These are phyloP conservation scores for Trypanosoma conorhini DNA, from an alignment of 208 protist species.

Conservation along the genomic window DNA sequence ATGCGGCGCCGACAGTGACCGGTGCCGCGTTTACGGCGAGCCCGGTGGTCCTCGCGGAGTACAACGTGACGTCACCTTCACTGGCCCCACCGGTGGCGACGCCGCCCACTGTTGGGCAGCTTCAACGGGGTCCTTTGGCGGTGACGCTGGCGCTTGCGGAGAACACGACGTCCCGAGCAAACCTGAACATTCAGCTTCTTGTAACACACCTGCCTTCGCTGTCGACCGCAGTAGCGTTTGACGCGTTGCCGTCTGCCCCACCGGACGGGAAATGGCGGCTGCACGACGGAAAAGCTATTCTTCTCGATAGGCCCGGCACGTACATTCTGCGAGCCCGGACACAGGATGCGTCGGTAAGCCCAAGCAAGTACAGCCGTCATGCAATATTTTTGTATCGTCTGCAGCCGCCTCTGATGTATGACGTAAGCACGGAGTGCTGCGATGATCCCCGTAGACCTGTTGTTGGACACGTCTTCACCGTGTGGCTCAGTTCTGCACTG, in stretches of 20 bases:
- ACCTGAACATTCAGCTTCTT: constrained; percentile 5
- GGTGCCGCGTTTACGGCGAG: too few species aligned
- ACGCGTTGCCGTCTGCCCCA: too few species aligned
- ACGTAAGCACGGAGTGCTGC: constrained; percentile 31
- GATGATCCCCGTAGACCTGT: constrained; percentile 2
- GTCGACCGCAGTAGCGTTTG: too few species aligned
- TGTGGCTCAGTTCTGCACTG: constrained; percentile 15
- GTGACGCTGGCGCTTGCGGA: neutral
- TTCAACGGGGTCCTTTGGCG: neutral
- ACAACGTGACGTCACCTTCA: neutral
- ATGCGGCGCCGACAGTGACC: too few species aligned
- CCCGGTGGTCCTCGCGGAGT: too few species aligned
- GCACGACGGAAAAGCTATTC: neutral
- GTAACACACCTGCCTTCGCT: constrained; percentile 6
- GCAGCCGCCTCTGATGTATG: constrained; percentile 16
- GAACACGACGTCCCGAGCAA: neutral
- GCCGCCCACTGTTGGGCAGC: neutral
- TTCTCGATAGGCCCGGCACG: constrained; percentile 13
- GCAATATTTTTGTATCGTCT: constrained; percentile 10
- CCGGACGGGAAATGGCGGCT: too few species aligned
- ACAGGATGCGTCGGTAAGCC: neutral
- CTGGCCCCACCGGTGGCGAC: constrained; percentile 1
- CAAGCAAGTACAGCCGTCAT: neutral
- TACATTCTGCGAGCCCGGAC: constrained; percentile 13
- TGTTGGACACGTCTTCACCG: constrained; percentile 20